These are phyloP conservation scores for Inosperma sp. DNA, from an alignment of 768 basidiomycete genomes.

Conservation along the genomic window DNA sequence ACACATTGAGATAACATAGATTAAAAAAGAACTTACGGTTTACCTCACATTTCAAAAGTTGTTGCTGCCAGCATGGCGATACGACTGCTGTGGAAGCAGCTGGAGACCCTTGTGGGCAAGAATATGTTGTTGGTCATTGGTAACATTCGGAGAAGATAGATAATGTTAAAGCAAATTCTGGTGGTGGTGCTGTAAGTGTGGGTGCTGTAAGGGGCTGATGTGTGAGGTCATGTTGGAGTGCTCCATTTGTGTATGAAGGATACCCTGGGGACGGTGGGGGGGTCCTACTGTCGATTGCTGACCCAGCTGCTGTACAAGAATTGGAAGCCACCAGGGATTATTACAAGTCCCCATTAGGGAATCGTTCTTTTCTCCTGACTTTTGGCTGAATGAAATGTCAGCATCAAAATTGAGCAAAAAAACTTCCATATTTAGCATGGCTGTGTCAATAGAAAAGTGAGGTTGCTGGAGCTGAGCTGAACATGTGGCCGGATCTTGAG, in stretches of 20 bases:
- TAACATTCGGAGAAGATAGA: slow-evolving; percentile 72
- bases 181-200: slow-evolving; percentile 64
- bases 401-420: no score
- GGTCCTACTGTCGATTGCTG: slow-evolving; percentile 54
- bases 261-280: slow-evolving; percentile 73
- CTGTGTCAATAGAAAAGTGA: no score
- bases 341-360: no score
- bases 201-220: slow-evolving; percentile 53
- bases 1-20: slow-evolving; percentile 15
- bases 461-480: no score
- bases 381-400: no score
- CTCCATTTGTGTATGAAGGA: slow-evolving; percentile 69
- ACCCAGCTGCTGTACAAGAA: slow-evolving; percentile 45
- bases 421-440: no score
- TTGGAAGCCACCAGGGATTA: slow-evolving; percentile 64
- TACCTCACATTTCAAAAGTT: slow-evolving; percentile 89
- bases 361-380: no score
- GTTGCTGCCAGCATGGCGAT: slow-evolving; percentile 88
- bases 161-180: slow-evolving; percentile 78
- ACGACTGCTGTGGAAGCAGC: slow-evolving; percentile 55
- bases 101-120: slow-evolving; percentile 57
- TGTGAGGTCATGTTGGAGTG: slow-evolving; percentile 58
- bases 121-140: slow-evolving; percentile 53
- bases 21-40: slow-evolving; percentile 39
- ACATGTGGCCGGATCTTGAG: no score